Percentiles rank a stretch among this genome's conserved stretches.
These are phyloP conservation scores for Nemania sp. DNA, from an alignment of 2,329 filamentous ascomycete species.

Conservation along the genomic window DNA sequence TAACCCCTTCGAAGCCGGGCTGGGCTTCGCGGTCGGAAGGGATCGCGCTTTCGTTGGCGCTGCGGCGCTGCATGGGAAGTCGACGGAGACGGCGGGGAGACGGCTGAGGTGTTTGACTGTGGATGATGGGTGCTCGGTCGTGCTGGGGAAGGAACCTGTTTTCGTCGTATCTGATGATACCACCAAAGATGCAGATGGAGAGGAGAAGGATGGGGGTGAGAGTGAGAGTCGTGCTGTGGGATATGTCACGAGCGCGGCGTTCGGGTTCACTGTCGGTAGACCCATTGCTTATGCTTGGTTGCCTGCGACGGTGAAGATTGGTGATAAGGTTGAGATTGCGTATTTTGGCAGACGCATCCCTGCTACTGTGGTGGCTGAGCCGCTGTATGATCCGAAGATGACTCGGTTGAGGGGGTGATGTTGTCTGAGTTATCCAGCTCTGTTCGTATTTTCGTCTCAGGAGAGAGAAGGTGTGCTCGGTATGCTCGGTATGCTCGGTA, in stretches of 20 bases:
- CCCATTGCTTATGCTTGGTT: conserved; percentile 25
- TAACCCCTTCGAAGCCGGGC: conserved; percentile 24
- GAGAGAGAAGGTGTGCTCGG: too few relatives aligned
- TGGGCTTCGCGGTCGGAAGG: conserved; percentile 25
- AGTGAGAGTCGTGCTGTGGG: conserved; percentile 14
- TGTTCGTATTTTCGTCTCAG: too few relatives aligned
- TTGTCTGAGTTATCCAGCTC: too few relatives aligned
- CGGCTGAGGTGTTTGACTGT: conserved; percentile 20
- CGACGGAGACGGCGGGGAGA: conserved; percentile 7
- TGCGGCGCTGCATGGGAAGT: conserved; percentile 17
- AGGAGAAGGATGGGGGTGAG: too few relatives aligned
- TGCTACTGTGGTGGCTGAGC: conserved; percentile 22
- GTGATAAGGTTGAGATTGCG: conserved; percentile 24
- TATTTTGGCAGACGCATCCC: conserved; percentile 22
- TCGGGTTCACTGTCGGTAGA: conserved; percentile 21
- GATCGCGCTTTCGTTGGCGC: conserved; percentile 27
- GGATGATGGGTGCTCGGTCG: conserved; percentile 22
- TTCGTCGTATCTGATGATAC: too few relatives aligned
- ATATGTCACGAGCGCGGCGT: conserved; percentile 24
- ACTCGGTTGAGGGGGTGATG: conserved; percentile 14
- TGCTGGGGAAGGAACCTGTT: conserved; percentile 25
- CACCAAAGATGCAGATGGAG: too few relatives aligned
- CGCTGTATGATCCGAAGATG: conserved; percentile 25
- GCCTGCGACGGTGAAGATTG: conserved; percentile 10
- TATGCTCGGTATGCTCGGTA: too few relatives aligned